A percentile compares a stretch with the other conserved stretches of the same genome.
These are phyloP conservation scores for Penicillium sp. DNA, from an alignment of 2,329 filamentous ascomycete genomes.

Conservation along the genomic window DNA sequence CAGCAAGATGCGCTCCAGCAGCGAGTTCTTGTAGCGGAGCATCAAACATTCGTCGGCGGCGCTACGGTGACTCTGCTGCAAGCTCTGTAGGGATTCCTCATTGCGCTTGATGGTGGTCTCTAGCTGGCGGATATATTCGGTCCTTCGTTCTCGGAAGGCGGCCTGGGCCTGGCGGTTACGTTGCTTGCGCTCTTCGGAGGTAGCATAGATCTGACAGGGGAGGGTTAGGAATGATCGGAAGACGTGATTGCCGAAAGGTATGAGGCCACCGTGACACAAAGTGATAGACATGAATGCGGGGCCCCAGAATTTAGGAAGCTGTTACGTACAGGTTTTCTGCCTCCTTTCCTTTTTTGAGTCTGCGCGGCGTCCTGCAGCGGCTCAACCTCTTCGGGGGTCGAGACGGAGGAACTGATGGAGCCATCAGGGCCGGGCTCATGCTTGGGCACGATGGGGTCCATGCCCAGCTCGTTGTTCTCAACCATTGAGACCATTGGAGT, in stretches of 20 bases:
- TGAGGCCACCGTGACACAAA: conserved; percentile 1
- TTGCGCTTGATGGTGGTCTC: conserved; percentile 97
- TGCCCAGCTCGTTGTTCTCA: conserved; percentile 44
- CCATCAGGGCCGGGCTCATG: conserved; percentile 34
- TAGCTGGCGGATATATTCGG: conserved; percentile 98
- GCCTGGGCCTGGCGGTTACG: conserved; percentile 96
- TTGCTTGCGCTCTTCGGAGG: conserved; percentile 97
- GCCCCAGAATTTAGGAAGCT: conserved; percentile 29
- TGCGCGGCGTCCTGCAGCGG: conserved; percentile 47
- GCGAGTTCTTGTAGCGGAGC: conserved; percentile 97
- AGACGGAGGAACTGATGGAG: conserved; percentile 48
- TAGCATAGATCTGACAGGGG: conserved; percentile 82
- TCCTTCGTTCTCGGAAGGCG: conserved; percentile 92
- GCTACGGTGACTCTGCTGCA: conserved; percentile 91
- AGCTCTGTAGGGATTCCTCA: conserved; percentile 87
- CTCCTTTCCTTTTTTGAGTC: conserved; percentile 89
- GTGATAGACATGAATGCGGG: conserved; percentile 27
- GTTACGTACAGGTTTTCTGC: conserved; percentile 84
- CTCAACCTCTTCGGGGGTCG: conserved; percentile 49
- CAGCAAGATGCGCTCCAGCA: conserved; percentile 90
- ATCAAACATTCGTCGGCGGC: conserved; percentile 97
- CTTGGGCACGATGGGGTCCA: conserved; percentile 30
- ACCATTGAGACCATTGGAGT: conserved; percentile 49
- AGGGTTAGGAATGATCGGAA: conserved; percentile 15
- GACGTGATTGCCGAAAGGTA: conserved; percentile 1